Conservation (phyloP, 352 stramenopile genomes). For the Globisporangium acanthophoron region DNA sequence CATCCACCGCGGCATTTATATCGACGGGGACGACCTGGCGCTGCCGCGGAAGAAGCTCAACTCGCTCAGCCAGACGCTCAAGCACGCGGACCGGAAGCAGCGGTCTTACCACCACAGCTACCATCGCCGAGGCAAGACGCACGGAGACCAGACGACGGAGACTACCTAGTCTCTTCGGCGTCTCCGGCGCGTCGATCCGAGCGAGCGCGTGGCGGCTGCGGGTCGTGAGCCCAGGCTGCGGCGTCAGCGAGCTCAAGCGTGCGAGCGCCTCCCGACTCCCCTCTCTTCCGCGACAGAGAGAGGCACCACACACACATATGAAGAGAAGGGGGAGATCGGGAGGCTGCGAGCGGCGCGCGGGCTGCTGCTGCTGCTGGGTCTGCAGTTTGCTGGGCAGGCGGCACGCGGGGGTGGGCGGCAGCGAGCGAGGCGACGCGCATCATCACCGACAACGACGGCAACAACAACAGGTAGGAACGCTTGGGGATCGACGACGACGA, state of each 20-base stretch:
- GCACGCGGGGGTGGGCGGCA: neutral
- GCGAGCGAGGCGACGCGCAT: neutral
- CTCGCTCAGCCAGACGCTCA: slow-evolving; percentile 29
- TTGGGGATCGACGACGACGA: neutral
- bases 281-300: neutral
- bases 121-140: slow-evolving; percentile 15
- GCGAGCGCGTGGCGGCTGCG: too few relatives aligned
- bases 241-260: neutral
- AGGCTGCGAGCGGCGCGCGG: neutral
- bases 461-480: slow-evolving; percentile 17
- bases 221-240: neutral
- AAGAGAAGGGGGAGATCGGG: neutral
- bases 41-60: slow-evolving; percentile 38
- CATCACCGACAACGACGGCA: neutral
- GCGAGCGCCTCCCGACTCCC: neutral
- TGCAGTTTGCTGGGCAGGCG: neutral
- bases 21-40: slow-evolving; percentile 22
- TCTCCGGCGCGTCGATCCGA: neutral
- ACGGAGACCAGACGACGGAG: slow-evolving; percentile 14
- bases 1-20: slow-evolving; percentile 29
- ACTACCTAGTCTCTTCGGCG: neutral
- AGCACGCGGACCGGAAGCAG: slow-evolving; percentile 39
- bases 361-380: neutral
- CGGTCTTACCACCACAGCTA: slow-evolving; percentile 28
- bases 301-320: neutral